Evolutionary conservation across 179 eudicot genomes (phyloP), one percentile per base, ranked within the genome.

Genomic region (Silene vulgaris): DNA sequence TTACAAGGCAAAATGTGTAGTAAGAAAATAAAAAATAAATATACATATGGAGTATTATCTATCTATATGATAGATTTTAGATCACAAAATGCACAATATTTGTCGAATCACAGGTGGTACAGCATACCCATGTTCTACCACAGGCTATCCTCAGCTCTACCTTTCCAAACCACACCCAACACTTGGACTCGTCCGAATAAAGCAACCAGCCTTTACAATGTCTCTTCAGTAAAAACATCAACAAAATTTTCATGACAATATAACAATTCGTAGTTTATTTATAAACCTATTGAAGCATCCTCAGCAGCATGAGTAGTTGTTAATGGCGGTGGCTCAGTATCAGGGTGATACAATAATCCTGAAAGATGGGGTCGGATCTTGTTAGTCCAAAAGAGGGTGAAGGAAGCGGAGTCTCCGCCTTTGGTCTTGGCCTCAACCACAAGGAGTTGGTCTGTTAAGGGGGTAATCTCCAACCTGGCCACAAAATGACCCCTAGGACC

Each of bases 361-460:
- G 80, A 69, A 17, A 84, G 83, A 30, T 61, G 76, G 1, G 87
- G 86, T 78, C 76, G 84, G 32, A 89, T 62, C 67, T 83, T 87
- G 60, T 84, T 82, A 72, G 79, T 81, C 92, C 90, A 89, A 43
- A 84, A 32, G 1, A 78, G 79, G 19, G 73, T 21, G 72, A 79
- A 85, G 13, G 77, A 32, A 0, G 56, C 76, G 20, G 84, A 74
- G 54, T 84, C 87, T 29, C 89, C 90, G 9, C 81, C 87, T 65
- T 28, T 84, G 16, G 85, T 85, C 68, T 72, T 80, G 35, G 84
- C 86, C 67, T 89, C 87, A 26, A 89, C 87, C 7, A 89, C 79
- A 14, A 81, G 86, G 74, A 89, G 71, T 19, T 73, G 32, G 4
- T 85, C 85, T 1, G 87, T 89, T 72, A 89, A 73, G 75, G 77